Conservation (phyloP, 2,329 filamentous ascomycete species). For the Botrytis byssoidea region DNA sequence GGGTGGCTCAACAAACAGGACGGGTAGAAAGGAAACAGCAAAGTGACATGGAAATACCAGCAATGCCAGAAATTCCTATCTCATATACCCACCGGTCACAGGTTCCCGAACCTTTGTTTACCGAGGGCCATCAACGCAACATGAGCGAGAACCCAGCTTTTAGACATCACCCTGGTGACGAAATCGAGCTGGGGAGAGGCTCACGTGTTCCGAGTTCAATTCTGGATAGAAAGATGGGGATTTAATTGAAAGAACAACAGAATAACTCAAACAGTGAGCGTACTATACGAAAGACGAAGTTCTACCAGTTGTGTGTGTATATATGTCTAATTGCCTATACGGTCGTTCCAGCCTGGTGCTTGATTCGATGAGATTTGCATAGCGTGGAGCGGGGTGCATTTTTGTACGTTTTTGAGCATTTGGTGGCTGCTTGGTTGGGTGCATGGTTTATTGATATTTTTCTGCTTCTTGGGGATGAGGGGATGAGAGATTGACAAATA, state of each 20-base stretch:
- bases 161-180: conserved; percentile 37
- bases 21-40: conserved; percentile 51
- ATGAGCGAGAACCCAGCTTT: conserved; percentile 36
- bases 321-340: not conserved
- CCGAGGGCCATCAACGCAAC: conserved; percentile 32
- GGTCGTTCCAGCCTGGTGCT: conserved; percentile 22
- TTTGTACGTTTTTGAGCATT: conserved; percentile 1
- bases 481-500: not conserved
- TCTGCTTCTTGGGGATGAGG: not conserved
- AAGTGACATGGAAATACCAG: conserved; percentile 38
- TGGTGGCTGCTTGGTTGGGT: not conserved
- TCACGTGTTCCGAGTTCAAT: conserved; percentile 37
- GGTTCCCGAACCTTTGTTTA: conserved; percentile 22
- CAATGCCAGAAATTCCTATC: conserved; percentile 33
- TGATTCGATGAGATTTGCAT: conserved; percentile 20
- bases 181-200: conserved; percentile 33
- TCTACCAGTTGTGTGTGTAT: not conserved
- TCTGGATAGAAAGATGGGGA: conserved; percentile 35
- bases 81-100: conserved; percentile 6
- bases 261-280: not conserved
- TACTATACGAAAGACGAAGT: not conserved
- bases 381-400: conserved; percentile 14
- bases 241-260: conserved; percentile 23
- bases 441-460: not conserved
- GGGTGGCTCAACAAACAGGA: conserved; percentile 63